Conservation (phyloP, 495 filamentous ascomycete genomes). For the Lophiostoma macrostomum region DNA sequence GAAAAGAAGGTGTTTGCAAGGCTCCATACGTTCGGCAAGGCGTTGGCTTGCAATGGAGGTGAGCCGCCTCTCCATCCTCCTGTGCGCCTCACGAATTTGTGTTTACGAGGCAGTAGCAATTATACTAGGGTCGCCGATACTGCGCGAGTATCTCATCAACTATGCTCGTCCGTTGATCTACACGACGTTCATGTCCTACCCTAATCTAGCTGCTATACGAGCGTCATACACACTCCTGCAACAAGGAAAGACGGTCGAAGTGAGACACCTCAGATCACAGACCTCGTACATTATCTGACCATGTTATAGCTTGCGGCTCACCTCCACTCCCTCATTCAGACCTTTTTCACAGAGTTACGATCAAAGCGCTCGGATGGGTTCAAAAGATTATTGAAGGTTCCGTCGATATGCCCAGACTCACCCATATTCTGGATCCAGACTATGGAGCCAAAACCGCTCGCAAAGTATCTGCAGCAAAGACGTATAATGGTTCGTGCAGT, state of each 20-base stretch:
- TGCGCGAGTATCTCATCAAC: conserved; percentile 60
- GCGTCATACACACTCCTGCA: conserved; percentile 51
- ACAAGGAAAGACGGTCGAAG: conserved; percentile 42
- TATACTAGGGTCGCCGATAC: conserved; percentile 46
- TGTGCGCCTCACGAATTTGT: conserved; percentile 25
- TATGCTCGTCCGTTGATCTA: conserved; percentile 62
- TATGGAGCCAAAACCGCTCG: conserved; percentile 48
- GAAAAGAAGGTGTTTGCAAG: conserved; percentile 65
- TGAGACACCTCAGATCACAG: conserved; percentile 13
- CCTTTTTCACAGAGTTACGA: conserved; percentile 7
- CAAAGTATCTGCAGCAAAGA: conserved; percentile 48
- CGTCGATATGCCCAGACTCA: conserved; percentile 38
- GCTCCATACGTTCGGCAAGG: conserved; percentile 76
- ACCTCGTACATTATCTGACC: background rate
- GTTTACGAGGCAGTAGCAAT: conserved; percentile 23
- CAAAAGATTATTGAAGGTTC: conserved; percentile 4
- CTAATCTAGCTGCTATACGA: conserved; percentile 51
- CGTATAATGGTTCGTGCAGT: conserved; percentile 55
- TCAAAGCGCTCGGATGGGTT: background rate
- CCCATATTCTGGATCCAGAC: conserved; percentile 47
- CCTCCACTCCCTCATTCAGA: conserved; percentile 17
- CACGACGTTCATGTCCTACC: conserved; percentile 57
- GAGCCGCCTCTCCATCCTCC: conserved; percentile 29
- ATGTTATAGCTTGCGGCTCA: conserved; percentile 16
- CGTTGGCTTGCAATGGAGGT: conserved; percentile 71